Percentiles rank a stretch among this genome's conserved stretches.
Evolutionary conservation across 129 eudicot species (phyloP).

Genomic region (Chrysanthemum seticuspe): DNA sequence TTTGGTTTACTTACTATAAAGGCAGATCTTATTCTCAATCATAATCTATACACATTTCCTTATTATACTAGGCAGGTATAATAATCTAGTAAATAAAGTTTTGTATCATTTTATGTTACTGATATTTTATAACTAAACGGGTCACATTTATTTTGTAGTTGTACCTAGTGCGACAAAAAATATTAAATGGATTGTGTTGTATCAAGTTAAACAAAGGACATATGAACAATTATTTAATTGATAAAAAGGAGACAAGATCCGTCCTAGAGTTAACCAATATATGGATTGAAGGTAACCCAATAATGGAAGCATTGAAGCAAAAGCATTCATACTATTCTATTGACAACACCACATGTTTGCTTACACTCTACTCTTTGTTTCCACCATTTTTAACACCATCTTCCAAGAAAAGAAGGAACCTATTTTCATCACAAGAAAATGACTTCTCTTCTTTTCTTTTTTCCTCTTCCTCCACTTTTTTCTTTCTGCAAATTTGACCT

Average conservation of each 20-base stretch:
- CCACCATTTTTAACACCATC: slow-evolving; percentile 53
- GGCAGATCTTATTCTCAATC: slow-evolving; percentile 1
- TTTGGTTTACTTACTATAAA: slow-evolving; percentile 8
- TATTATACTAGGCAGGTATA: no score
- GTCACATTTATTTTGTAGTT: neutral
- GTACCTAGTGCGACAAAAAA: neutral
- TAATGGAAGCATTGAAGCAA: slow-evolving; percentile 21
- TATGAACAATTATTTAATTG: slow-evolving; percentile 11
- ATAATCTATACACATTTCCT: neutral
- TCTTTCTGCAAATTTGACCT: slow-evolving; percentile 21
- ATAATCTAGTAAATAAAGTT: no score
- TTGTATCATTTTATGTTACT: no score
- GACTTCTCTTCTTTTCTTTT: slow-evolving; percentile 27
- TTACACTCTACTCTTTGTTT: slow-evolving; percentile 56
- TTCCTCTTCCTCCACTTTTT: neutral
- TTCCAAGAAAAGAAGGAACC: slow-evolving; percentile 53
- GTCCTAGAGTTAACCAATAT: no score
- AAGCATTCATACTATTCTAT: slow-evolving; percentile 16
- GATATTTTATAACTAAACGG: no score
- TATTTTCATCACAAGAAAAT: slow-evolving; percentile 46
- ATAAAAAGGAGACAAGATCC: slow-evolving; percentile 31
- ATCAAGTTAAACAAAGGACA: neutral
- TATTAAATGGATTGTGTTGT: neutral
- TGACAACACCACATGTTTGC: slow-evolving; percentile 42
- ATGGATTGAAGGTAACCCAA: slow-evolving; percentile 31